Evolutionary conservation across 306 rosid species (phyloP), one percentile per base, ranked within the genome.

Genomic region (Carpinus fangiana): DNA sequence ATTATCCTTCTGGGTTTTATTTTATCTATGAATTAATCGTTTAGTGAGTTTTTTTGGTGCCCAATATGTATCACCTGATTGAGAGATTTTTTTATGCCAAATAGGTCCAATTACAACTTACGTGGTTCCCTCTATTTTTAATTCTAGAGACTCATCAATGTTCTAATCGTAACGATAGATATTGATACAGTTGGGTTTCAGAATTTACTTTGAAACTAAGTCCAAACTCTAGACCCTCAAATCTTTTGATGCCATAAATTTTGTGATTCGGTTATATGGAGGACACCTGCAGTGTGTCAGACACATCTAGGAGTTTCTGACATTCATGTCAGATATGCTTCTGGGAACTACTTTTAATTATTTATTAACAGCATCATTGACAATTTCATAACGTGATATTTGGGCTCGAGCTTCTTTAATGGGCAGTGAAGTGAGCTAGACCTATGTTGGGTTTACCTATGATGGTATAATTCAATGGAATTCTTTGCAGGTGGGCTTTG

Each of bases 401-500:
- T 41, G 51, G 23, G n/a, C 12, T 67, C 1, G 68, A 6, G 68
- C 43, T 61, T 26, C 8, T 61, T 28, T 28, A 61, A 26, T 12
- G 38, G 18, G 36, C 18, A 7, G 26, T 18, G 9, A 13, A 66
- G 51, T 18, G 31, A n/a, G 51, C 51, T 67, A 41, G 50, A 67
- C 14, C 5, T 16, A 34, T 64, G 7, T 20, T 10, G 7, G 36
- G 41, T 59, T 62, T 26, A 26, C 28, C 26, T 34, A 65, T 36
- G 71, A 41, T 16, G 18, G 31, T 8, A 20, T 10, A 12, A 12
- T 65, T n/a, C 13, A 23, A 50, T 38, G 76, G 69, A 55, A 66
- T 17, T 67, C 43, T 65, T 65, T 77, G 57, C 84, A 94, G 98
- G 95, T 92, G 86, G 98, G 98, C 48, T 92, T 95, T 80, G 97